Evolutionary conservation across 345 rosid genomes (phyloP).

Genomic region (Gossypium mustelinum): DNA sequence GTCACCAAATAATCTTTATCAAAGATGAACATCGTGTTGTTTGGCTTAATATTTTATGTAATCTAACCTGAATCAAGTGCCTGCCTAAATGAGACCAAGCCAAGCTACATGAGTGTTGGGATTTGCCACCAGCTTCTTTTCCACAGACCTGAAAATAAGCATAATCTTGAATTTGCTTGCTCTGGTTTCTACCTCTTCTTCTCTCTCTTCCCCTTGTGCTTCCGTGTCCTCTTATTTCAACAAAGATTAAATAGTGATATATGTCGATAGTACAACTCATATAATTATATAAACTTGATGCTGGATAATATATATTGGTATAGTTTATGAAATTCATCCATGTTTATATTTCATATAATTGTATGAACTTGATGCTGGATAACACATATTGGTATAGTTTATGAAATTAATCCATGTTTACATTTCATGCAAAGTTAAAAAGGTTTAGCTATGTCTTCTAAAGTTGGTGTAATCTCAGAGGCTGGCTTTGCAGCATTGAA

Average conservation of each 20-base stretch:
- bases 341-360: not conserved
- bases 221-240: conserved; percentile 25
- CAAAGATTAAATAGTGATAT: not conserved
- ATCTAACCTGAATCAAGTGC: conserved; percentile 64
- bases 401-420: not conserved
- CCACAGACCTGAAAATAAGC: conserved; percentile 52
- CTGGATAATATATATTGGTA: no score
- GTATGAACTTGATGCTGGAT: no score
- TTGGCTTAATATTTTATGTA: not conserved
- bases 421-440: not conserved
- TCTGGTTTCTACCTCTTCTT: conserved; percentile 20
- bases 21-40: not conserved
- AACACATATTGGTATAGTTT: no score
- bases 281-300: no score
- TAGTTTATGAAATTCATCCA: not conserved
- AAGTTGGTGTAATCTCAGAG: conserved; percentile 30
- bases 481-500: conserved; percentile 46
- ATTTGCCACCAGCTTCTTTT: conserved; percentile 57
- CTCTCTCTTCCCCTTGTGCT: conserved; percentile 36
- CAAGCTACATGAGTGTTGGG: conserved; percentile 80
- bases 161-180: conserved; percentile 36
- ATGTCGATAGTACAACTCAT: no score
- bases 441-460: conserved; percentile 45
- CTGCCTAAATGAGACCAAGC: conserved; percentile 66
- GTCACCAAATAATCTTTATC: not conserved